Percentiles rank a stretch among this genome's conserved stretches.
phyloP scores from a whole-genome alignment of 148 eudicot genomes.

The Chenopodium formosanum region DNA sequence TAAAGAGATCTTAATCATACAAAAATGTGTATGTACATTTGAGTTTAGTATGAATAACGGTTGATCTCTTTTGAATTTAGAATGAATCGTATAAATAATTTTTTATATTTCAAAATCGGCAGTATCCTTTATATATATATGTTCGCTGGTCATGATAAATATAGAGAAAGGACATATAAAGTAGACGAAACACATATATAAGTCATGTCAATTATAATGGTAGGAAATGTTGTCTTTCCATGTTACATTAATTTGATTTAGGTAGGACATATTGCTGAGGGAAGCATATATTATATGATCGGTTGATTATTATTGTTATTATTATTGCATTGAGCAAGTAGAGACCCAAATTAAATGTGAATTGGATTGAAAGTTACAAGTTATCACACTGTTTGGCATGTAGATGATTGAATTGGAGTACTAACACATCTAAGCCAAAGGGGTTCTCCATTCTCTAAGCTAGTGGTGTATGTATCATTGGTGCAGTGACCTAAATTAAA shows the following conservation, averaged over 20 bases:
- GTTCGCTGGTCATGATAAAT: too few relatives aligned
- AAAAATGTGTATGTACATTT: too few relatives aligned
- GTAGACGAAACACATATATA: background rate
- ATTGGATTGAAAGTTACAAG: conserved; percentile 16
- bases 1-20: too few relatives aligned
- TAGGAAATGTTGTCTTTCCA: background rate
- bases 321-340: background rate
- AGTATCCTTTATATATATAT: too few relatives aligned
- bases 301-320: background rate
- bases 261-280: conserved; percentile 13
- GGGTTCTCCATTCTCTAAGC: background rate
- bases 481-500: background rate
- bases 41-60: too few relatives aligned
- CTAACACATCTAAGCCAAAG: background rate
- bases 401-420: background rate
- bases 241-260: background rate
- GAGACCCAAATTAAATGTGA: background rate
- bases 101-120: too few relatives aligned
- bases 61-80: too few relatives aligned
- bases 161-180: background rate
- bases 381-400: background rate
- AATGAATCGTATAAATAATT: too few relatives aligned
- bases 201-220: background rate
- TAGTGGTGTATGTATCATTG: background rate
- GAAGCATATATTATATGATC: background rate